phyloP scores from a whole-genome alignment of 148 eudicot species.

The Camellia granthamiana region DNA sequence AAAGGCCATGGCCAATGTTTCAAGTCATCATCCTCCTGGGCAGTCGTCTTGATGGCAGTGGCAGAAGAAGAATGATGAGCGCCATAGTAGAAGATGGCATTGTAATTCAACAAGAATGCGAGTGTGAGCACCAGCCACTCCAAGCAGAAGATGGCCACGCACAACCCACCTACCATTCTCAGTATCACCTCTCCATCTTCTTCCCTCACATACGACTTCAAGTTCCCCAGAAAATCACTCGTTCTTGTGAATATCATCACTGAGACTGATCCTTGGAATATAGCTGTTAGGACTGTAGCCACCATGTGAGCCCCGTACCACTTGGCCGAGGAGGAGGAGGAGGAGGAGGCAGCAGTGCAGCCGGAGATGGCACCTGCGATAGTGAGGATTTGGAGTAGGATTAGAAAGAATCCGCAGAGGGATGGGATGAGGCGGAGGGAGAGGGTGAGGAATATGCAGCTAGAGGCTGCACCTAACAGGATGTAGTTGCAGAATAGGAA shows the following conservation, averaged over 20 bases:
- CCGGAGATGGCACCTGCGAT: slow-evolving; percentile 53
- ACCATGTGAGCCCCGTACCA: slow-evolving; percentile 67
- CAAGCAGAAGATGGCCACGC: slow-evolving; percentile 37
- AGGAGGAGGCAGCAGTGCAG: slow-evolving; percentile 42
- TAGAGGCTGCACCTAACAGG: slow-evolving; percentile 51
- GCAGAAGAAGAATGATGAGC: background rate
- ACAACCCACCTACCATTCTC: slow-evolving; percentile 47
- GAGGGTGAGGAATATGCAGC: slow-evolving; percentile 64
- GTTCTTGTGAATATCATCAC: slow-evolving; percentile 47
- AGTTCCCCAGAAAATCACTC: slow-evolving; percentile 30
- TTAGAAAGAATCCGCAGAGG: slow-evolving; percentile 49
- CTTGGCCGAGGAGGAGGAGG: slow-evolving; percentile 25
- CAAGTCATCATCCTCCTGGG: slow-evolving; percentile 34
- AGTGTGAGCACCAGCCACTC: slow-evolving; percentile 51
- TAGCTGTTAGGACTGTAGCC: slow-evolving; percentile 53
- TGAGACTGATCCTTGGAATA: slow-evolving; percentile 59
- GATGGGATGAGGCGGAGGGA: slow-evolving; percentile 66
- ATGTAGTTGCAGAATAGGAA: slow-evolving; percentile 56
- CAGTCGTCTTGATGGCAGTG: slow-evolving; percentile 19
- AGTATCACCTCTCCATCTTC: slow-evolving; percentile 43
- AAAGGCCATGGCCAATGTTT: slow-evolving; percentile 46
- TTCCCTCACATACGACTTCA: slow-evolving; percentile 57
- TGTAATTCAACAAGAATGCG: slow-evolving; percentile 44
- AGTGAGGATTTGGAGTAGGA: slow-evolving; percentile 56
- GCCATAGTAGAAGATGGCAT: slow-evolving; percentile 18